Evolutionary conservation across 768 basidiomycete species (phyloP), one percentile per base, ranked within the genome.

Genomic region (Tephrocybe sp.): DNA sequence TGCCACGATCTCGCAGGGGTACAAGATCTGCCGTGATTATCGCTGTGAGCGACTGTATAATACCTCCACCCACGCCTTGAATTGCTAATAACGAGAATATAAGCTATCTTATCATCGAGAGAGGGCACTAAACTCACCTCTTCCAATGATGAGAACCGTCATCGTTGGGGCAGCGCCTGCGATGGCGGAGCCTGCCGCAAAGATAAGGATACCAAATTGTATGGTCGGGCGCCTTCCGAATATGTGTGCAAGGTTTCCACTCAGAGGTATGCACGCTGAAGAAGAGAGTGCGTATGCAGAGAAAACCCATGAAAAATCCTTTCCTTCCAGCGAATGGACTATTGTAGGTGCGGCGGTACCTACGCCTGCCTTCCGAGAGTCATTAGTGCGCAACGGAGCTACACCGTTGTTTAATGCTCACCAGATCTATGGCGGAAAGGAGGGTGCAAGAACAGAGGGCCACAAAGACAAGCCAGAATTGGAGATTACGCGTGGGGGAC

Each of bases 11-110:
- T 12, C 60, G 36, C 5, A 82, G 64, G 2, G 76, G 68, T 6
- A 80, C 73, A 2, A 82, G 59, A 51, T 82, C 79, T 12, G 70
- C 63, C 4, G 34, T 36, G 9, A 77, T 43, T 41, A 80, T 65
- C 34, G 79, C 76, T 9, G 70, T 67, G 1, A 66, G 61, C 9
- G 73, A 55, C 11, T 71, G 59, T 19, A 68, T 58, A 17, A 76
- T 68, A 0, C 68, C 71, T 1, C 77, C 77, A 2, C 65, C 70
- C 1, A 72, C 45, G 5, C 74, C 74, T 51, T 74, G 73, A 22
- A 75, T 49, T n/a, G 68, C 73, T 72, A 42, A n/a, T 5, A 20
- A 6, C 14, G 16, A 19, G 19, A 38, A 17, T 23, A 17, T 22
- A n/a, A 17, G 30, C n/a, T 16, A 34, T 5, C 13, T 34, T 20